phyloP scores from a whole-genome alignment of 768 basidiomycete species.

The Boletus reticulatus region DNA sequence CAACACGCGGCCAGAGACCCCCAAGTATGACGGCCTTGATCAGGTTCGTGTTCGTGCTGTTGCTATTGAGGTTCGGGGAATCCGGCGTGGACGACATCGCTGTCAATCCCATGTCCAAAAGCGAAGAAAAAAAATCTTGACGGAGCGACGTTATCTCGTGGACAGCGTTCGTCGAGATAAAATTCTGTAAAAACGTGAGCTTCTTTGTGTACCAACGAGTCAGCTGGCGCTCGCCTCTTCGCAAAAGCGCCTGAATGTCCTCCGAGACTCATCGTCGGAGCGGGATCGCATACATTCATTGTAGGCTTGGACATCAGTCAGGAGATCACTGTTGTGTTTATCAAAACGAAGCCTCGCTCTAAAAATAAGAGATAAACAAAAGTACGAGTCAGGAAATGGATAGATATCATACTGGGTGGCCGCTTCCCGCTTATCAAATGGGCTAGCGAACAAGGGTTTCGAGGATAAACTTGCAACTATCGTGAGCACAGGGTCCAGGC shows the following conservation, averaged over 20 bases:
- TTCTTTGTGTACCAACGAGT: not conserved
- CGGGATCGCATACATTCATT: slow-evolving; percentile 55
- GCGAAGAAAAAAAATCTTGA: slow-evolving; percentile 69
- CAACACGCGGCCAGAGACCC: slow-evolving; percentile 84
- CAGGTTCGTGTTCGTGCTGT: slow-evolving; percentile 67
- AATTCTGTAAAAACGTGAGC: slow-evolving; percentile 52
- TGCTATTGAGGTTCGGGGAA: slow-evolving; percentile 55
- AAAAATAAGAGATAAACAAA: slow-evolving; percentile 1
- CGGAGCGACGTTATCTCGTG: slow-evolving; percentile 79
- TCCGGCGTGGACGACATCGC: slow-evolving; percentile 44
- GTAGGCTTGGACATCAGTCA: slow-evolving; percentile 81
- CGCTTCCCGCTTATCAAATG: slow-evolving; percentile 82
- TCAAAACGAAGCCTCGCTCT: slow-evolving; percentile 75
- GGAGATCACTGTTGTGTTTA: slow-evolving; percentile 73
- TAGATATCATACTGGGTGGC: slow-evolving; percentile 54
- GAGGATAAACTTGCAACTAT: slow-evolving; percentile 82
- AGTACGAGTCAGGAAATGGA: not conserved
- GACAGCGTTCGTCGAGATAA: slow-evolving; percentile 70
- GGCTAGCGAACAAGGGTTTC: slow-evolving; percentile 81
- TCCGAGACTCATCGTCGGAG: slow-evolving; percentile 46
- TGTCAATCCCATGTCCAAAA: slow-evolving; percentile 70
- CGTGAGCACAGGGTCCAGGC: slow-evolving; percentile 77
- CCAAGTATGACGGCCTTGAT: slow-evolving; percentile 84
- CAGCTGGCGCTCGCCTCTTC: slow-evolving; percentile 49
- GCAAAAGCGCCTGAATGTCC: slow-evolving; percentile 57